Evolutionary conservation across 345 rosid genomes (phyloP).

Genomic region (Adansonia digitata): DNA sequence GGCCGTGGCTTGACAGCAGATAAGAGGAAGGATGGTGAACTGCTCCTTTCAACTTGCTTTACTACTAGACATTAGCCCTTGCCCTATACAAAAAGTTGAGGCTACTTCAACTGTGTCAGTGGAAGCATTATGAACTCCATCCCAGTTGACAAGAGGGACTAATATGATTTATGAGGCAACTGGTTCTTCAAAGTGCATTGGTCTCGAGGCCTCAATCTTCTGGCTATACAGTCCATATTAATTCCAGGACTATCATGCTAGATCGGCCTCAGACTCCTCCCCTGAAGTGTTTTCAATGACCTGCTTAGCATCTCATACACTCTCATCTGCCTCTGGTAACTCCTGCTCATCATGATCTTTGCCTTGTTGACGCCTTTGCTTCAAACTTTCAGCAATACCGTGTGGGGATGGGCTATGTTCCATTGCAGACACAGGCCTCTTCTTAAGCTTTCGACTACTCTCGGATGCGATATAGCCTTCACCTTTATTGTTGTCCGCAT

Average conservation of each 20-base stretch:
- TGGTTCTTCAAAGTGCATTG: conserved; percentile 11
- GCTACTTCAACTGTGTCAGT: neutral
- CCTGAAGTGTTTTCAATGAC: neutral
- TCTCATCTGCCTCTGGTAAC: neutral
- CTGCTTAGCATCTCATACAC: conserved; percentile 7
- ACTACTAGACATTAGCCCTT: conserved; percentile 9
- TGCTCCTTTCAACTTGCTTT: conserved; percentile 1
- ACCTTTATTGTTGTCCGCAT: neutral
- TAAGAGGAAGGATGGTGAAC: neutral
- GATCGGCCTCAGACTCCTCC: neutral
- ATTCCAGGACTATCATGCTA: neutral
- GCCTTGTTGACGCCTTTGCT: conserved; percentile 12
- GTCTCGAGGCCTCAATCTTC: conserved; percentile 24
- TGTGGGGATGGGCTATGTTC: conserved; percentile 16
- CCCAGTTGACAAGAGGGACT: neutral
- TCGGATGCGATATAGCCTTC: neutral
- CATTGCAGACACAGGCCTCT: conserved; percentile 3
- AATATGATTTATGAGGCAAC: neutral
- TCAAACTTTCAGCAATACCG: conserved; percentile 18
- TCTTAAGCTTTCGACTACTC: neutral
- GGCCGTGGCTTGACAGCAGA: neutral
- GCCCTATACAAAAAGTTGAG: neutral
- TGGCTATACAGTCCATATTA: conserved; percentile 20
- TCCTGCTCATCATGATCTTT: neutral
- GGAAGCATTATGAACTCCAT: neutral